phyloP scores from a whole-genome alignment of 1,284 basidiomycete genomes.

The Chondrostereum purpureum region DNA sequence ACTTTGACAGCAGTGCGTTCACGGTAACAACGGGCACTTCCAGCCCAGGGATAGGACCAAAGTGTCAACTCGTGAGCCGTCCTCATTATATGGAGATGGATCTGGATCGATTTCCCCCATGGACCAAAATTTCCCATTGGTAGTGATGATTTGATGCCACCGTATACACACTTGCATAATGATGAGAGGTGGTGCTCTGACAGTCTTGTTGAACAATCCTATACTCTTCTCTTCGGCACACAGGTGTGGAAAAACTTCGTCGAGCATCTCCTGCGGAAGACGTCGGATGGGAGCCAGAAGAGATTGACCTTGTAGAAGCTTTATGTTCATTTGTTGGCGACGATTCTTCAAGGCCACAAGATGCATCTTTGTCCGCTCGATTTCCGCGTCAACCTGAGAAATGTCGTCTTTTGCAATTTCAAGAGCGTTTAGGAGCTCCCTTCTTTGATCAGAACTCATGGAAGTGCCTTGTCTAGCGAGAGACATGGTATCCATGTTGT shows the following conservation, averaged over 20 bases:
- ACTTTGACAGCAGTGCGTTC: neutral
- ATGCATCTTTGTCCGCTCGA: neutral
- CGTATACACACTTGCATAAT: neutral
- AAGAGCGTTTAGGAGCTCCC: neutral
- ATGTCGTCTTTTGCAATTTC: neutral
- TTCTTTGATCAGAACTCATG: neutral
- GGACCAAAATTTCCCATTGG: neutral
- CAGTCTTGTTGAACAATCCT: neutral
- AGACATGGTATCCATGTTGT: neutral
- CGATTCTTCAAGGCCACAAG: neutral
- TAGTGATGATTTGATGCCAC: neutral
- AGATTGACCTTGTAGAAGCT: neutral
- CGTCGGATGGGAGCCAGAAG: constrained; percentile 5
- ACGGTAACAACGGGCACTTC: neutral
- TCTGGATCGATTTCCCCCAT: neutral
- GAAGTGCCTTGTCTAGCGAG: neutral
- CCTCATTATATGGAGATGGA: neutral
- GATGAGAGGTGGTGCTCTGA: neutral
- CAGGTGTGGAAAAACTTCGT: neutral
- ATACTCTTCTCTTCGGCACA: neutral
- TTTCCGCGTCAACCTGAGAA: neutral
- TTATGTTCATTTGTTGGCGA: neutral
- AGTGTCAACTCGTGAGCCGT: neutral
- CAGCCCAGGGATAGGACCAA: too few species aligned
- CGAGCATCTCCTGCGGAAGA: constrained; percentile 2